Conservation (phyloP, 805 yeast species). For the Candida anglica region DNA sequence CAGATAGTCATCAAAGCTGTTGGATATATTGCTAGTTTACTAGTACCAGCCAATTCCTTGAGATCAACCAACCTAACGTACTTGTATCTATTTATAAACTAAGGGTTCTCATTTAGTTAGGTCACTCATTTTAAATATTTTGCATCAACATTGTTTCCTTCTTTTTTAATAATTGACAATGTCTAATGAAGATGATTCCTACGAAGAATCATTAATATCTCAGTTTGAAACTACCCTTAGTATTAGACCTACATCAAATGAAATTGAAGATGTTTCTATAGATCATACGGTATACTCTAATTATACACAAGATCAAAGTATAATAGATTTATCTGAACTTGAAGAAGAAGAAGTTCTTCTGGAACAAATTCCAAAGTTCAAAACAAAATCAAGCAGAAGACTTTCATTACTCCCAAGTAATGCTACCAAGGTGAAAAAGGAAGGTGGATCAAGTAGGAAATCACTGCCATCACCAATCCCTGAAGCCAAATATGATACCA, state of each 20-base stretch:
- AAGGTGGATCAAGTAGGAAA: no score
- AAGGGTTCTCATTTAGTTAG: no score
- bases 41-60: no score
- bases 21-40: no score
- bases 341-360: constrained; percentile 30
- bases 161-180: no score
- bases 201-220: constrained; percentile 36
- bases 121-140: no score
- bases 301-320: constrained; percentile 26
- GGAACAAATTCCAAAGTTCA: constrained; percentile 36
- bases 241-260: constrained; percentile 35
- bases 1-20: no score
- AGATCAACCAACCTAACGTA: no score
- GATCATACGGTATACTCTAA: constrained; percentile 32
- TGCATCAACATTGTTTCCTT: no score
- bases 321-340: constrained; percentile 30
- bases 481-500: constrained; percentile 21
- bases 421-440: constrained; percentile 4
- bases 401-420: constrained; percentile 2
- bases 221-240: constrained; percentile 44
- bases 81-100: no score
- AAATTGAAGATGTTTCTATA: constrained; percentile 33
- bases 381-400: constrained; percentile 14
- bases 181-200: constrained; percentile 17
- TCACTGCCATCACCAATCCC: constrained; percentile 1